Conservation (phyloP, 1,139 yeast species). For the Meyerozyma carpophila region DNA sequence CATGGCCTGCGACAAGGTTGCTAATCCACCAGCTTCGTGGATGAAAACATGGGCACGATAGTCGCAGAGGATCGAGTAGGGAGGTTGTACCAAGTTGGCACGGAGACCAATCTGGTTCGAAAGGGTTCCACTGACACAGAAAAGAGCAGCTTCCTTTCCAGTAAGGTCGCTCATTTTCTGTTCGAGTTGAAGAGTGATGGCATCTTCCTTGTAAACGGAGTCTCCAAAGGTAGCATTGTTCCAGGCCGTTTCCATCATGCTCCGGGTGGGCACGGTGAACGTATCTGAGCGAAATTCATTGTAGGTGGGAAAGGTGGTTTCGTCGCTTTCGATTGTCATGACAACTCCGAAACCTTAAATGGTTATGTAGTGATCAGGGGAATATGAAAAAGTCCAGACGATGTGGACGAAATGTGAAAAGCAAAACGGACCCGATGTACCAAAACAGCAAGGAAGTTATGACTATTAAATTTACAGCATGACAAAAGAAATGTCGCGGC, state of each 20-base stretch:
- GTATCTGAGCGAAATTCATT: slow-evolving; percentile 82
- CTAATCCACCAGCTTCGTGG: slow-evolving; percentile 89
- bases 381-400: neutral
- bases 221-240: slow-evolving; percentile 52
- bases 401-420: neutral
- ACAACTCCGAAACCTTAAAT: neutral
- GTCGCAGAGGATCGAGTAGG: slow-evolving; percentile 80
- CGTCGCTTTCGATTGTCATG: slow-evolving; percentile 18
- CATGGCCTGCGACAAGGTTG: slow-evolving; percentile 88
- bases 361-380: neutral
- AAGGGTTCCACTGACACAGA: slow-evolving; percentile 85
- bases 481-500: slow-evolving; percentile 2
- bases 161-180: slow-evolving; percentile 59
- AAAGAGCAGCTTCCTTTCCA: slow-evolving; percentile 81
- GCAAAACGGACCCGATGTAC: neutral
- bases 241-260: slow-evolving; percentile 63
- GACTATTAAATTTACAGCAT: neutral
- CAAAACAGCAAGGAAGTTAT: neutral
- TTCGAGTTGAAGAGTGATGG: slow-evolving; percentile 62
- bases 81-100: slow-evolving; percentile 77
- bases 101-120: slow-evolving; percentile 86
- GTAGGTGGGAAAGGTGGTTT: slow-evolving; percentile 24
- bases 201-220: slow-evolving; percentile 83
- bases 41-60: slow-evolving; percentile 78
- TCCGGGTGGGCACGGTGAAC: slow-evolving; percentile 82